Percentiles rank a stretch among this genome's conserved stretches.
phyloP scores from a whole-genome alignment of 306 rosid species.

The Prunus persica region Prunus_persica_NCBIv2 NC_034010.1:26794501-26795000 shows the following conservation, averaged over 20 bases:
- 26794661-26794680: neutral
- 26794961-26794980: neutral
- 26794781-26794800: neutral
- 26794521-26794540: neutral
- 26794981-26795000: neutral
- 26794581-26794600: neutral
- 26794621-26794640: neutral
- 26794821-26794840: neutral
- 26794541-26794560: neutral
- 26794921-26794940: neutral
- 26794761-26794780: neutral
- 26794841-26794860: neutral
- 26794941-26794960: rapidly evolving
- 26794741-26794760: neutral
- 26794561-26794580: neutral
- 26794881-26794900: rapidly evolving
- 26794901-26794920: neutral
- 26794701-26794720: neutral
- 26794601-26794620: neutral
- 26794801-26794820: neutral
- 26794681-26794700: neutral
- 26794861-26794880: neutral
- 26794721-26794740: neutral
- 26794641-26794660: neutral
- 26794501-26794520: neutral